phyloP scores from a whole-genome alignment of 1,139 yeast genomes.

The Yamadazyma dushanensis region DNA sequence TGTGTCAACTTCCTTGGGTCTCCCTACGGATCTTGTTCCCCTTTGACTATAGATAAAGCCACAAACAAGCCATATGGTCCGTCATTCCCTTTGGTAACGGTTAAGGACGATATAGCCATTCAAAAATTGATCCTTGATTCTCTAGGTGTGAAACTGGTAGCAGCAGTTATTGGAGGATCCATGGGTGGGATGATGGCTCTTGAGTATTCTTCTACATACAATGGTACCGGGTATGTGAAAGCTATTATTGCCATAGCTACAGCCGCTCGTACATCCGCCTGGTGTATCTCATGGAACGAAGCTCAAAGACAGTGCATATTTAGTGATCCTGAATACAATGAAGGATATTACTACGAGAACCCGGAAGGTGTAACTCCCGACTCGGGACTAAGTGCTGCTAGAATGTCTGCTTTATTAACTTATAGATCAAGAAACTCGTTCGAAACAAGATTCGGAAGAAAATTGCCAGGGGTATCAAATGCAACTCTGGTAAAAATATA shows the following conservation, averaged over 20 bases:
- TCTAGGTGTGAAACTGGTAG: conserved; percentile 71
- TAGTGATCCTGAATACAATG: conserved; percentile 89
- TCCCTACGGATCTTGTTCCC: conserved; percentile 95
- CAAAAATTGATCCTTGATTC: conserved; percentile 75
- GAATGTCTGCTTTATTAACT: conserved; percentile 94
- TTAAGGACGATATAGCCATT: conserved; percentile 85
- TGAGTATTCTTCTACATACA: conserved; percentile 74
- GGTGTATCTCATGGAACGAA: conserved; percentile 99
- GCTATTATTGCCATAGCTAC: conserved; percentile 86
- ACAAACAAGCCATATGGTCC: conserved; percentile 87
- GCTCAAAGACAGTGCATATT: conserved; percentile 96
- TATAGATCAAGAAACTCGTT: conserved; percentile 91
- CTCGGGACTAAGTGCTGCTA: conserved; percentile 89
- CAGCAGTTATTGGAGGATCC: conserved; percentile 92
- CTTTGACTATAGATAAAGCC: conserved; percentile 71
- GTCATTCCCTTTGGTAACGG: conserved; percentile 88
- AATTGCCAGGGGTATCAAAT: conserved; percentile 45
- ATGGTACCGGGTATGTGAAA: conserved; percentile 68
- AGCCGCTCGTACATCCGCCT: conserved; percentile 91
- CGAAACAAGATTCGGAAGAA: conserved; percentile 87
- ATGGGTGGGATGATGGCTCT: conserved; percentile 99
- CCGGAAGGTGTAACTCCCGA: conserved; percentile 68
- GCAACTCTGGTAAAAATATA: conserved; percentile 15
- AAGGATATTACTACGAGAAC: conserved; percentile 74
- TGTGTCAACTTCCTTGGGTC: conserved; percentile 92